Base-by-base conservation (phyloP, 495 filamentous ascomycete genomes). In the Talaromyces trachyspermus region DNA sequence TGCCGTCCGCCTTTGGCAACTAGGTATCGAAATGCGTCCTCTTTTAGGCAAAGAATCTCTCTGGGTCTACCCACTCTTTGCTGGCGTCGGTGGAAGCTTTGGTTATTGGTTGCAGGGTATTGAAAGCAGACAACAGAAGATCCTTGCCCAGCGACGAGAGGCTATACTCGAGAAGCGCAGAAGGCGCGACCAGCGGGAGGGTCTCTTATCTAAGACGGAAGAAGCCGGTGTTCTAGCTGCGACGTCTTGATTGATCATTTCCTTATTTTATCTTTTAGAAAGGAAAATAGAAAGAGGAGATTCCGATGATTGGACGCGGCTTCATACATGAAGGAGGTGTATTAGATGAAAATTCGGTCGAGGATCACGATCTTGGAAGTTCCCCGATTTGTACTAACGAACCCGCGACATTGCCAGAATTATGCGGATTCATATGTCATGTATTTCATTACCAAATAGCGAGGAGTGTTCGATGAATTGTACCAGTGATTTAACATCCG, bases 11-110 rank as follows among this genome's bases (percentile, higher is more conserved):
- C 70, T 88, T 65, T 95, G 88, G 88, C 91, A 95, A 69, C 84
- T 97, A 63, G 94, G 89, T 55, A 89, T 98, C 59, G 91, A 98
- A 71, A 94, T 95, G 91, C 90, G 92, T 48, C 92, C 92, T 15
- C 80, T 95, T 64, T 84, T 95, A 74, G 79, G 78, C 64, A 76
- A 70, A 48, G 72, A 80, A 60, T 80, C 84, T 32, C 75, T 92
- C 50, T 91, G 84, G 84, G 88, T 78, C n/a, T 98, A 94, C 69
- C 90, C 94, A 42, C 64, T 95, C 60, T 98, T 89, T 64, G 88
- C 78, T 20, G 78, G 74, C 49, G 76, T 86, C 46, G 89, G 90
- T 52, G 91, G 82, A 41, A 86, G 83, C 67, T 95, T 98, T 65
- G 92, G 92, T 46, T 97, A 96, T 76, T 97, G 90, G 88, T 68